A percentile compares a stretch with the other conserved stretches of the same genome.
These are phyloP conservation scores for Xylaria nigripes DNA, from an alignment of 495 filamentous ascomycete species.

Conservation along the genomic window DNA sequence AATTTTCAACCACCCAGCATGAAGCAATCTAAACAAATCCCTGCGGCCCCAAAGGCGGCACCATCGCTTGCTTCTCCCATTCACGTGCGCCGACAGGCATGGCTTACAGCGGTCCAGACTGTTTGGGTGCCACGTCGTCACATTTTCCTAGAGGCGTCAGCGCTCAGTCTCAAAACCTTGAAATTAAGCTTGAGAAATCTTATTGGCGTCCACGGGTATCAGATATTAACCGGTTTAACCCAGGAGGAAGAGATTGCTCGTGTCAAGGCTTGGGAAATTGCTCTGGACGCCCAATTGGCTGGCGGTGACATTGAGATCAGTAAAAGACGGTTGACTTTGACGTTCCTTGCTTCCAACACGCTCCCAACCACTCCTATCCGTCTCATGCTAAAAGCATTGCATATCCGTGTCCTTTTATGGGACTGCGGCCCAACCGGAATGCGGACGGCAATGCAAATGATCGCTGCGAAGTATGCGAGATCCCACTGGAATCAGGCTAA, in stretches of 20 bases:
- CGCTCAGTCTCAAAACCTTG: constrained; percentile 66
- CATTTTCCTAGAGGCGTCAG: constrained; percentile 75
- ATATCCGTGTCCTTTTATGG: constrained; percentile 83
- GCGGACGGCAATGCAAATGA: constrained; percentile 51
- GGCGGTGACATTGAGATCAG: constrained; percentile 87
- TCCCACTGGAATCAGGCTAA: constrained; percentile 76
- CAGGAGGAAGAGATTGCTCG: constrained; percentile 80
- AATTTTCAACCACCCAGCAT: constrained; percentile 34
- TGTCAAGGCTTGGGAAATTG: constrained; percentile 90
- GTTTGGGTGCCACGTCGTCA: constrained; percentile 88
- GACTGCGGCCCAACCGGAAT: constrained; percentile 58
- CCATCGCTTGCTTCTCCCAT: constrained; percentile 74
- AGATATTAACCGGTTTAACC: constrained; percentile 67
- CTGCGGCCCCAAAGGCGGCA: constrained; percentile 40
- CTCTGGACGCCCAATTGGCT: constrained; percentile 89
- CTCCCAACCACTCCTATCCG: constrained; percentile 74
- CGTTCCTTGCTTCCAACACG: constrained; percentile 81
- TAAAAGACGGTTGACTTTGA: constrained; percentile 77
- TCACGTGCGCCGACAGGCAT: constrained; percentile 79
- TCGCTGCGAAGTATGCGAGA: constrained; percentile 60
- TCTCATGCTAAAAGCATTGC: constrained; percentile 86
- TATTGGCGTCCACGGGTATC: constrained; percentile 67
- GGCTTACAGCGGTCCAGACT: constrained; percentile 90
- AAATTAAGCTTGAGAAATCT: constrained; percentile 75
- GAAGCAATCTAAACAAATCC: constrained; percentile 31